Percentiles rank a stretch among this genome's conserved stretches.
phyloP scores from a whole-genome alignment of 192 early-diverging fungal genomes.

The Umbelopsis ramanniana region DNA sequence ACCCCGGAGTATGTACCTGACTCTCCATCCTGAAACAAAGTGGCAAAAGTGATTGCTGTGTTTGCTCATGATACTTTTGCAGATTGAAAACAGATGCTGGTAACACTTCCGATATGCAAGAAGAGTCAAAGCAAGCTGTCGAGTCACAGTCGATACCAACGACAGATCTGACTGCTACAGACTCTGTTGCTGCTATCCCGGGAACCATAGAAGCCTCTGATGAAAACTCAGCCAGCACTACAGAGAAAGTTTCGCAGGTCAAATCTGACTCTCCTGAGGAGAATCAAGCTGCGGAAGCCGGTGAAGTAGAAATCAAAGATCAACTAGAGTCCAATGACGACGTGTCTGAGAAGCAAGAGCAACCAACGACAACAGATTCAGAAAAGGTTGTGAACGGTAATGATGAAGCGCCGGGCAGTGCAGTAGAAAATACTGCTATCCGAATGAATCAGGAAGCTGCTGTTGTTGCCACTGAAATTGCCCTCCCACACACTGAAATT shows the following conservation, averaged over 20 bases:
- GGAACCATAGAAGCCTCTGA: not conserved
- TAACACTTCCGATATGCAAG: not conserved
- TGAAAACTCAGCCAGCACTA: not conserved
- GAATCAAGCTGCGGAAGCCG: not conserved
- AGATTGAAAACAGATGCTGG: not conserved
- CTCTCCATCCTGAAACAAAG: not conserved
- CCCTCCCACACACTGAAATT: not conserved
- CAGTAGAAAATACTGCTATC: not conserved
- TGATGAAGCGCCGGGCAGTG: not conserved
- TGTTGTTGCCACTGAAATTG: not conserved
- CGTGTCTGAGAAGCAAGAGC: not conserved
- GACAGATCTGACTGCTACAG: not conserved
- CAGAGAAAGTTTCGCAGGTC: not conserved
- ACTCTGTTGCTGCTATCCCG: not conserved
- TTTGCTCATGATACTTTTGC: not conserved
- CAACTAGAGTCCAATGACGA: not conserved
- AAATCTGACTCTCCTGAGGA: not conserved
- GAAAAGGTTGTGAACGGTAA: not conserved
- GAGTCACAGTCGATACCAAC: not conserved
- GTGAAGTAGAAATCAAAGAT: not conserved
- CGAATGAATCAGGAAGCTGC: not conserved
- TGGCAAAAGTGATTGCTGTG: not conserved
- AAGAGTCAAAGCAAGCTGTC: not conserved
- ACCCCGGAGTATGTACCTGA: conserved; percentile 15
- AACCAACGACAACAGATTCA: not conserved